Evolutionary conservation across 495 filamentous ascomycete genomes (phyloP), one percentile per base, ranked within the genome.

Genomic region (Daldinia loculata): DNA sequence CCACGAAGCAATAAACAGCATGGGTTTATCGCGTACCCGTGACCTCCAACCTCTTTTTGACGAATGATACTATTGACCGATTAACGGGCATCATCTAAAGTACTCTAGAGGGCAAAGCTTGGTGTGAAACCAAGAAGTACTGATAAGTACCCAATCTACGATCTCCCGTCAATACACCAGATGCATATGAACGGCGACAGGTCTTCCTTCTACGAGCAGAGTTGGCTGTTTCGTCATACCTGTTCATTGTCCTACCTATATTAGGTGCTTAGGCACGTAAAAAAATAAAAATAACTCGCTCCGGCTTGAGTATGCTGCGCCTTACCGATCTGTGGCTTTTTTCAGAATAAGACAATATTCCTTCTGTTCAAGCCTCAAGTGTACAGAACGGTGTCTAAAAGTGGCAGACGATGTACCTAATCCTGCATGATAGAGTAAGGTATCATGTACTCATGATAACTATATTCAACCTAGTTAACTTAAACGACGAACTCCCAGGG

Each of bases 11-110:
- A 6, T 43, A 68, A 69, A 65, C 73, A 75, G 55, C 63, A 69
- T 60, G 60, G 63, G 62, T 66, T 71, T 71, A 68, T 68, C 65
- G 65, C 64, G 61, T 72, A 75, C 68, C 75, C 69, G 72, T 67
- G 61, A 70, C 72, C 26, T 43, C 15, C 24, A 59, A 57, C 56
- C 61, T 67, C 9, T 58, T 39, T 59, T 56, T 36, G 29, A 52
- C 69, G 61, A 75, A 74, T 77, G 68, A 70, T 32, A 61, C 53
- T 65, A 60, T 48, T 51, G 38, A 51, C 55, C 50, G 68, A 55
- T 61, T 39, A 39, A 65, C 63, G 43, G 50, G 26, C 41, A 38
- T 29, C 30, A 63, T 62, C 51, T 52, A 30, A 69, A 50, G 34
- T 48, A 24, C 43, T 39, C 17, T 36, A 34, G 38, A 59, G 60